Base-by-base conservation (phyloP, 257 asterid genomes). In the Phtheirospermum japonicum region DNA sequence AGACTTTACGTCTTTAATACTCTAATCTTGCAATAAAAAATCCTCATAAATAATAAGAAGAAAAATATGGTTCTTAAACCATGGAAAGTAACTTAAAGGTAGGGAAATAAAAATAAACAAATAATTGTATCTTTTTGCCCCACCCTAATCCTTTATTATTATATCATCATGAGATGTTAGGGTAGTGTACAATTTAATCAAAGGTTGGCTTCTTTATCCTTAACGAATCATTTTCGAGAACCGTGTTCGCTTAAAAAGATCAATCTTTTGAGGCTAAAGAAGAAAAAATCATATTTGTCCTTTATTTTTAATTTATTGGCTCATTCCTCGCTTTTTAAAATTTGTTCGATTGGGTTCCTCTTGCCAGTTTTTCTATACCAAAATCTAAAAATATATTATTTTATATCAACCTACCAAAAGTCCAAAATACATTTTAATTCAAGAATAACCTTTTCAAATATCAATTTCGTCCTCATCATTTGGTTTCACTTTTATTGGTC, bases 171-270 rank as follows among this genome's bases (percentile, higher is more conserved):
- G 53, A 48, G 54, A 48, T 36, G 53, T 18, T 50, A 42, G 42
- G 36, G 60, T 7, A 33, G 53, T 13, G 66, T 49, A n/a, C 49
- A 64, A 53, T 37, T 36, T 64, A 64, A 64, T 52, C 61, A 18
- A 17, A 51, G n/a, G 1, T 51, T 7, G 33, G 13, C 20, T 34
- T 46, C 32, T 17, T 46, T 62, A 14, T 12, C 17, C 33, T 10
- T 12, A 20, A 20, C 18, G 14, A 14, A 13, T 52, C 19, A 52
- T 26, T 52, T 28, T 46, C 14, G 31, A 31, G 54, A 53, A 28
- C 39, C 39, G 59, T 53, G 59, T 53, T 14, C 26, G 9, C 23
- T 46, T 36, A 28, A 13, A 26, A 53, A 28, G 19, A 28, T 46
- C 4, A 17, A 3, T 46, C 26, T 46, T 36, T 36, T 36, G 42